These are phyloP conservation scores for Dalbergia cochinchinensis DNA, from an alignment of 306 rosid genomes.

Conservation along the genomic window DNA sequence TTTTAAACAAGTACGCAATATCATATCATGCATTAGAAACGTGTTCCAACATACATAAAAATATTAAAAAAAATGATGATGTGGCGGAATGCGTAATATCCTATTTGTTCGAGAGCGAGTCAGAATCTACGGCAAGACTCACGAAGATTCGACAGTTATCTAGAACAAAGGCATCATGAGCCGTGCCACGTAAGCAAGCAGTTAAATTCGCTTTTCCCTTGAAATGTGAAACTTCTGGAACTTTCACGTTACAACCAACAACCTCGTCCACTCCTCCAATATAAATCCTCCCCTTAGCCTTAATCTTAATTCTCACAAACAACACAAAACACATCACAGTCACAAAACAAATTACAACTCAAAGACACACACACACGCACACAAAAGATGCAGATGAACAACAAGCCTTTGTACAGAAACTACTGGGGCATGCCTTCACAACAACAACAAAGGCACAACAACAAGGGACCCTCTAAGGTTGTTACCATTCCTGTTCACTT, in stretches of 20 bases:
- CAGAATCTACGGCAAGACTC: background rate
- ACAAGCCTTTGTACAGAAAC: slow-evolving; percentile 38
- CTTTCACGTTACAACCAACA: slow-evolving; percentile 20
- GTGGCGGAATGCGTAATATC: background rate
- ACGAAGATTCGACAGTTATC: slow-evolving; percentile 49
- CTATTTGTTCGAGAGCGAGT: background rate
- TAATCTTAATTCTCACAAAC: background rate
- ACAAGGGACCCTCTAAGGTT: slow-evolving; percentile 54
- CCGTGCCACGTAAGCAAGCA: slow-evolving; percentile 20
- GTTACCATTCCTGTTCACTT: slow-evolving; percentile 69
- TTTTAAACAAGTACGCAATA: no score
- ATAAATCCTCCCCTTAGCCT: background rate
- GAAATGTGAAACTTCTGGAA: slow-evolving; percentile 57
- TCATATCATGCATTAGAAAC: no score
- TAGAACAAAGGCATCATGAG: background rate
- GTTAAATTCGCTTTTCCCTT: background rate
- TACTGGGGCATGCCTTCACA: slow-evolving; percentile 31
- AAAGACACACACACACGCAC: background rate
- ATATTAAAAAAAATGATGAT: background rate
- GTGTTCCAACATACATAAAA: background rate
- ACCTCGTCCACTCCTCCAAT: background rate
- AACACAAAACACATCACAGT: background rate
- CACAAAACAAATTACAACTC: background rate
- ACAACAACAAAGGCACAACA: slow-evolving; percentile 8
- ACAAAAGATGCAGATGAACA: slow-evolving; percentile 43